These are phyloP conservation scores for Stephanodiscus minutulus DNA, from an alignment of 108 stramenopile species.

Conservation along the genomic window DNA sequence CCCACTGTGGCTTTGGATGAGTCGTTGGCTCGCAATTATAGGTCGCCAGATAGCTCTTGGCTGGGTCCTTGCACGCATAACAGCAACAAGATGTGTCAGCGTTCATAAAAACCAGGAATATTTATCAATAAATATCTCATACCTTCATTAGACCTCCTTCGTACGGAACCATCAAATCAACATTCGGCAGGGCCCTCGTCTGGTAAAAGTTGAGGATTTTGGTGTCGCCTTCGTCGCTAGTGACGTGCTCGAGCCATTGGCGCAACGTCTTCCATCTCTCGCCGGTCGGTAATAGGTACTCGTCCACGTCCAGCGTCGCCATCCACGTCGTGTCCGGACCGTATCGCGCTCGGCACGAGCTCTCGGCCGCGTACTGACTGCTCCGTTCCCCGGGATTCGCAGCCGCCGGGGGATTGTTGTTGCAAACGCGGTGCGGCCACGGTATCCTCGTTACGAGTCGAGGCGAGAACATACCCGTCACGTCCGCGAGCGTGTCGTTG, in stretches of 20 bases:
- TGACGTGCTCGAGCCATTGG: slow-evolving; percentile 27
- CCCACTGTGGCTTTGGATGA: slow-evolving; percentile 43
- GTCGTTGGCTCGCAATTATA: slow-evolving; percentile 48
- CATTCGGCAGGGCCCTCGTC: slow-evolving; percentile 42
- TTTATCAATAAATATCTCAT: background rate
- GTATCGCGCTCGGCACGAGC: slow-evolving; percentile 71
- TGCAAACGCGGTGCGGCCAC: slow-evolving; percentile 76
- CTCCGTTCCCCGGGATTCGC: slow-evolving; percentile 75
- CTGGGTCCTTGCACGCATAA: slow-evolving; percentile 14
- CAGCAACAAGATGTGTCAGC: background rate
- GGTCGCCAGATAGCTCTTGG: slow-evolving; percentile 38
- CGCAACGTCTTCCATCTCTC: slow-evolving; percentile 31
- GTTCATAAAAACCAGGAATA: background rate
- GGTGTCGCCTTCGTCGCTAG: slow-evolving; percentile 27
- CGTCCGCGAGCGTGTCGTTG: slow-evolving; percentile 27
- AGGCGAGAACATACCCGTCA: slow-evolving; percentile 39
- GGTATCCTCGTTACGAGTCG: slow-evolving; percentile 56
- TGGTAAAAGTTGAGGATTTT: slow-evolving; percentile 59
- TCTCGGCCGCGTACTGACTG: slow-evolving; percentile 83
- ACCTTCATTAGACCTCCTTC: slow-evolving; percentile 39
- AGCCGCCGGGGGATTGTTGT: slow-evolving; percentile 72
- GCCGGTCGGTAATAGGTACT: slow-evolving; percentile 70
- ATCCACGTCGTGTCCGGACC: slow-evolving; percentile 77
- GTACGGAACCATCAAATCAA: slow-evolving; percentile 34
- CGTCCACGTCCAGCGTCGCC: slow-evolving; percentile 78